Conservation (phyloP, 2,329 filamentous ascomycete species). For the Westerdykella ornata region DNA sequence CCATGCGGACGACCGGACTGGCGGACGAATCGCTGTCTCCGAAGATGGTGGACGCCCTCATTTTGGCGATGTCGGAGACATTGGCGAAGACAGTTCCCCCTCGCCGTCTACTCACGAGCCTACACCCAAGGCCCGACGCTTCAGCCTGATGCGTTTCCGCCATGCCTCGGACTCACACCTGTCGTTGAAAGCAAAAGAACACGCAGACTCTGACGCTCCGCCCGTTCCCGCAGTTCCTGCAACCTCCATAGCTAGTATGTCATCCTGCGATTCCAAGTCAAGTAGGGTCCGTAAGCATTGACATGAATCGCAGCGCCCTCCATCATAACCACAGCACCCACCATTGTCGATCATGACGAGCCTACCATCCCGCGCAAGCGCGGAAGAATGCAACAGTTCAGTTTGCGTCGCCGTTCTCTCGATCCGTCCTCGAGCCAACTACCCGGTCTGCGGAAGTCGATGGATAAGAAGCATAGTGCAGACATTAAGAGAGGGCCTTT, state of each 20-base stretch:
- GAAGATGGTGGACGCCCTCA: constrained; percentile 31
- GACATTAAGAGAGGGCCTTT: constrained; percentile 23
- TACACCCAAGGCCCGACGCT: constrained; percentile 44
- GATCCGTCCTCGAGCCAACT: constrained; percentile 29
- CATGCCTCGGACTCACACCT: constrained; percentile 92
- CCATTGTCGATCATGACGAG: constrained; percentile 42
- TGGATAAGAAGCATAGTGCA: constrained; percentile 29
- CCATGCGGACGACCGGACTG: constrained; percentile 16
- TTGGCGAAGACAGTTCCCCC: constrained; percentile 19
- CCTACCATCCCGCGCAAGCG: constrained; percentile 20
- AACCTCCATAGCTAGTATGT: constrained; percentile 12
- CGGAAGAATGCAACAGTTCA: constrained; percentile 33
- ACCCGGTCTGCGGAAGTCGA: constrained; percentile 31
- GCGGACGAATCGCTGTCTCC: constrained; percentile 22
- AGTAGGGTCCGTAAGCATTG: constrained; percentile 15
- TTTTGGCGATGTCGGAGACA: constrained; percentile 17
- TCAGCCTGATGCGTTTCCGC: constrained; percentile 71
- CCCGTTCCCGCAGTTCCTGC: constrained; percentile 40
- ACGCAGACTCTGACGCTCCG: constrained; percentile 51
- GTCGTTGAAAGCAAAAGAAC: constrained; percentile 65
- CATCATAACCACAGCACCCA: constrained; percentile 91
- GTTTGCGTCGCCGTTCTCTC: constrained; percentile 32
- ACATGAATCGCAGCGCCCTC: constrained; percentile 43
- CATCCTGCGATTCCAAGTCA: constrained; percentile 4
- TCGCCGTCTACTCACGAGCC: constrained; percentile 31